Percentiles rank a stretch among this genome's conserved stretches.
Evolutionary conservation across 768 basidiomycete genomes (phyloP).

Genomic region (Boletus rubropictus): DNA sequence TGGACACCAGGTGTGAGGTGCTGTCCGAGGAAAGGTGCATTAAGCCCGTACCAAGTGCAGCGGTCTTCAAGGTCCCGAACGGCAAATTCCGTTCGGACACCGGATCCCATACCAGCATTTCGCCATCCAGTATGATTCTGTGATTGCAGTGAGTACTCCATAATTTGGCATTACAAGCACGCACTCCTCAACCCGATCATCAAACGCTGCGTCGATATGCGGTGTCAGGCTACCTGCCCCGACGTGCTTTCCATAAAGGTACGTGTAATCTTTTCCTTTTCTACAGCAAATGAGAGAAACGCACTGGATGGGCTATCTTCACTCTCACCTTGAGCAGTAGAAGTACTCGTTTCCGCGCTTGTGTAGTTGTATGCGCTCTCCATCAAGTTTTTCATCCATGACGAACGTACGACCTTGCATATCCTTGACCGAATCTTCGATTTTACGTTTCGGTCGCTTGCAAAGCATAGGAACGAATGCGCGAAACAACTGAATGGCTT

Average conservation of each 20-base stretch:
- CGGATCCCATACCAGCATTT: conserved; percentile 99
- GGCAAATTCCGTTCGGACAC: conserved; percentile 81
- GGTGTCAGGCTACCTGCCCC: conserved; percentile 87
- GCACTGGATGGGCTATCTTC: neutral
- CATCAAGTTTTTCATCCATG: conserved; percentile 97
- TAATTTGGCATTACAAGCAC: conserved; percentile 21
- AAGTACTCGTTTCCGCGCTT: conserved; percentile 87
- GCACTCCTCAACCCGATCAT: conserved; percentile 74
- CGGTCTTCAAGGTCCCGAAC: conserved; percentile 91
- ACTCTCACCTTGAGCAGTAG: conserved; percentile 77
- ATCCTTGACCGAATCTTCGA: conserved; percentile 78
- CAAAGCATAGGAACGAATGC: conserved; percentile 95
- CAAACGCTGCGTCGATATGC: conserved; percentile 71
- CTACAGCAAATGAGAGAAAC: conserved; percentile 34
- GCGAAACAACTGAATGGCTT: conserved; percentile 73
- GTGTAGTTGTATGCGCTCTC: conserved; percentile 94
- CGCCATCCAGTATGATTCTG: conserved; percentile 93
- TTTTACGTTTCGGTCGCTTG: conserved; percentile 74
- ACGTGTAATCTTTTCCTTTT: conserved; percentile 87
- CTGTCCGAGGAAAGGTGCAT: neutral
- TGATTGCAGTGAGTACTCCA: conserved; percentile 4
- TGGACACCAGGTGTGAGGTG: conserved; percentile 23
- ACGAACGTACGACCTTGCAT: conserved; percentile 78
- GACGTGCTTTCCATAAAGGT: conserved; percentile 83
- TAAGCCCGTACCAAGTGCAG: conserved; percentile 63